Evolutionary conservation across 1,139 yeast species (phyloP).

Genomic region (Zygosaccharomyces sapae): DNA sequence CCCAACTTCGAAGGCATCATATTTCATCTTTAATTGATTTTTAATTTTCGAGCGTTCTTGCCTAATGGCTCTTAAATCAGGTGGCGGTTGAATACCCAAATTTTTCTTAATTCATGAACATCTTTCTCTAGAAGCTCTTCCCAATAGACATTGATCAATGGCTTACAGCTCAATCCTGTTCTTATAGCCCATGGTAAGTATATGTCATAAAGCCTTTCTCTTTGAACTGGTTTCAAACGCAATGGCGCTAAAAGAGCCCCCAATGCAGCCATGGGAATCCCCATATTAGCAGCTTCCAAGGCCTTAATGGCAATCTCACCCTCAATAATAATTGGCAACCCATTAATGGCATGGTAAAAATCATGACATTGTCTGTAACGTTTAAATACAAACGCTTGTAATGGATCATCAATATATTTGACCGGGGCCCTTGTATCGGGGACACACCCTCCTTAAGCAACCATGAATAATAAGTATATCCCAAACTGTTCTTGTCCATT

Average conservation of each 20-base stretch:
- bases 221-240: slow-evolving; percentile 52
- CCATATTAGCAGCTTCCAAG: slow-evolving; percentile 86
- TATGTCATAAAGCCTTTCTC: slow-evolving; percentile 46
- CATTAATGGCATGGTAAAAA: slow-evolving; percentile 89
- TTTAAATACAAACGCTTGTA: slow-evolving; percentile 85
- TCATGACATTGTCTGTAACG: slow-evolving; percentile 96
- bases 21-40: slow-evolving; percentile 28
- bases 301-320: slow-evolving; percentile 94
- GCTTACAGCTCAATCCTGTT: slow-evolving; percentile 69
- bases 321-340: slow-evolving; percentile 85
- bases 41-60: slow-evolving; percentile 31
- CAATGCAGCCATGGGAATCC: slow-evolving; percentile 92
- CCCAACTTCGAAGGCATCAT: slow-evolving; percentile 20
- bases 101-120: slow-evolving; percentile 66
- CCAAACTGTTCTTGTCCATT: slow-evolving; percentile 71
- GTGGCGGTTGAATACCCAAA: slow-evolving; percentile 58
- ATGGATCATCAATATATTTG: slow-evolving; percentile 80
- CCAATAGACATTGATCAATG: slow-evolving; percentile 90
- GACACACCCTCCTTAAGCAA: slow-evolving; percentile 81
- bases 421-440: slow-evolving; percentile 89
- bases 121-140: slow-evolving; percentile 74
- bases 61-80: slow-evolving; percentile 71
- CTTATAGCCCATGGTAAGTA: slow-evolving; percentile 88
- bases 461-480: slow-evolving; percentile 76
- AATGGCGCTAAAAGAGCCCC: slow-evolving; percentile 88